Percentiles rank a stretch among this genome's conserved stretches.
Evolutionary conservation across 2,329 filamentous ascomycete species (phyloP).

Genomic region (Pyricularia pennisetigena): DNA sequence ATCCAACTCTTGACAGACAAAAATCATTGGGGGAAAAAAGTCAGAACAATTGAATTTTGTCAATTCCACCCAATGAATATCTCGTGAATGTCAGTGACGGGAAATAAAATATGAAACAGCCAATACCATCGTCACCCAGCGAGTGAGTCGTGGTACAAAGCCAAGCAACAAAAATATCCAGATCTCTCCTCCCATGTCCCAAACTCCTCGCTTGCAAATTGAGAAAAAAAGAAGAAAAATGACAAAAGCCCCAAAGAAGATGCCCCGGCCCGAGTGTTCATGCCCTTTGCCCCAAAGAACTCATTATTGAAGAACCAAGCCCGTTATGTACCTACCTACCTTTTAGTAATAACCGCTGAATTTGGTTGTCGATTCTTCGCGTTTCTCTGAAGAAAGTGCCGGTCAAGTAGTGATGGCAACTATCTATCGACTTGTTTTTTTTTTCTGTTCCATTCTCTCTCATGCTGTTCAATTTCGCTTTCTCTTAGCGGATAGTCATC

Average conservation of each 20-base stretch:
- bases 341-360: slow-evolving; percentile 5
- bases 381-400: not conserved
- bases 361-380: slow-evolving; percentile 15
- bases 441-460: not conserved
- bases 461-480: slow-evolving; percentile 5
- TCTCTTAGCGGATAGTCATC: slow-evolving; percentile 75
- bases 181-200: not conserved
- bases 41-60: not conserved
- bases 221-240: not conserved
- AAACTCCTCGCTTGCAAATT: not conserved
- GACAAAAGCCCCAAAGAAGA: not conserved
- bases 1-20: not conserved
- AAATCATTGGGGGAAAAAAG: not conserved
- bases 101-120: not conserved
- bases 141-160: not conserved
- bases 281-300: not conserved
- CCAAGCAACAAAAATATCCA: not conserved
- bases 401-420: not conserved
- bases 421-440: not conserved
- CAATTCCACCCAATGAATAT: not conserved
- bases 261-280: too few relatives aligned
- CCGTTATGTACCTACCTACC: slow-evolving; percentile 39
- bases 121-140: not conserved
- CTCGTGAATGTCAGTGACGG: not conserved
- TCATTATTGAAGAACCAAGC: slow-evolving; percentile 16